These are phyloP conservation scores for Isabelozyma pseudorhagii DNA, from an alignment of 805 yeast species.

Conservation along the genomic window DNA sequence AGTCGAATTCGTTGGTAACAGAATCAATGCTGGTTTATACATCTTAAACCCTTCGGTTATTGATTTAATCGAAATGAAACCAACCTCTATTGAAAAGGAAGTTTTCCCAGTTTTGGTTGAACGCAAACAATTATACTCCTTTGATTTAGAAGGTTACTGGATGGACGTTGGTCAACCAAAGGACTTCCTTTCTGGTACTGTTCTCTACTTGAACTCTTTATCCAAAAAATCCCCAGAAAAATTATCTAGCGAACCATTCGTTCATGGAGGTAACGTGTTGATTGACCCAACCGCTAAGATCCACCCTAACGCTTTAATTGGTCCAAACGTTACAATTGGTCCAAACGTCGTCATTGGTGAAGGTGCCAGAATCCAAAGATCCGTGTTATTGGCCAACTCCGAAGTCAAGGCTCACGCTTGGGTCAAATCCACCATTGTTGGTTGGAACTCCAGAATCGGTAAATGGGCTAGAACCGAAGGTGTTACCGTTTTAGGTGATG, in stretches of 20 bases:
- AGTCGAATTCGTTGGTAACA: slow-evolving; percentile 98
- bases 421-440: slow-evolving; percentile 96
- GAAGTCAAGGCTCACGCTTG: slow-evolving; percentile 95
- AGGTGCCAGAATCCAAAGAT: slow-evolving; percentile 97
- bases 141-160: slow-evolving; percentile 99
- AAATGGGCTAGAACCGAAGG: slow-evolving; percentile 99
- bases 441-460: slow-evolving; percentile 98
- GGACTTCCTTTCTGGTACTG: slow-evolving; percentile 96
- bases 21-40: slow-evolving; percentile 99
- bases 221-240: slow-evolving; percentile 73
- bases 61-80: slow-evolving; percentile 94
- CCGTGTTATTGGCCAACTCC: slow-evolving; percentile 89
- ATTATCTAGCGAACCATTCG: slow-evolving; percentile 66
- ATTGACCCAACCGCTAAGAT: slow-evolving; percentile 94
- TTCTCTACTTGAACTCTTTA: slow-evolving; percentile 83
- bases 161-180: slow-evolving; percentile 99
- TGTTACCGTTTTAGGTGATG: slow-evolving; percentile 97
- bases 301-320: slow-evolving; percentile 89
- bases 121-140: slow-evolving; percentile 83
- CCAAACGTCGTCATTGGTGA: slow-evolving; percentile 95
- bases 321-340: slow-evolving; percentile 97
- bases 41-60: slow-evolving; percentile 96
- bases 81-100: slow-evolving; percentile 99
- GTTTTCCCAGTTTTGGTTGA: slow-evolving; percentile 96
- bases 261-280: slow-evolving; percentile 88